Evolutionary conservation across 1,284 basidiomycete species (phyloP), one percentile per base, ranked within the genome.

Genomic region (Austroboletus sp.): DNA sequence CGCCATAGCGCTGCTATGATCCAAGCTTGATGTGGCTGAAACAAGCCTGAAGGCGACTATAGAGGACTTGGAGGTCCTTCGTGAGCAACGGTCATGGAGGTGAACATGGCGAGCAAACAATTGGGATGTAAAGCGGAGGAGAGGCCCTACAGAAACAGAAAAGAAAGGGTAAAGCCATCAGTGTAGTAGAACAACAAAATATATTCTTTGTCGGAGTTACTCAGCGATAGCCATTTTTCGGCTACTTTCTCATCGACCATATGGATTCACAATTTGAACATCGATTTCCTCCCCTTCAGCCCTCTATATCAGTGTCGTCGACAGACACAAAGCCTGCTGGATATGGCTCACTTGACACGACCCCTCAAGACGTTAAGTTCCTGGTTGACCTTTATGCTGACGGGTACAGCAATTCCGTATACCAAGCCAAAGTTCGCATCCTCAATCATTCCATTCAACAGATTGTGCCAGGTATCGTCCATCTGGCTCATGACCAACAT

Each of bases 71-170:
- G 93, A 93, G 60, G 98, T 92, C 65, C 69, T 98, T 50, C 75
- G 93, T 45, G 95, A 98, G 63, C 95, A 98, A 66, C 95, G 4
- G 81, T 96, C 12, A 97, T 97, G 88, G 95, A 98, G 65, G 95
- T 98, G 50, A 98, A 98, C 65, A 95, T n/a, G n/a, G n/a, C n/a
- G n/a, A n/a, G n/a, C n/a, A n/a, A n/a, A 96, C 66, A 98, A 98
- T 62, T 94, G 88, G 86, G 92, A 95, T 63, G 91, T 95, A 36
- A 90, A 89, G 62, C 71, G 85, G 52, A 72, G 91, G 58, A 71
- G 89, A 61, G 82, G 86, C 52, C 69, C 45, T 26, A n/a, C 37
- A 4, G n/a, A n/a, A n/a, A n/a, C n/a, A n/a, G 37, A 25, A 23
- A 42, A 46, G 42, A 53, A 48, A 16, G 35, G 30, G 19, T 59